Evolutionary conservation across 345 rosid genomes (phyloP).

Genomic region (Linum usitatissimum): DNA sequence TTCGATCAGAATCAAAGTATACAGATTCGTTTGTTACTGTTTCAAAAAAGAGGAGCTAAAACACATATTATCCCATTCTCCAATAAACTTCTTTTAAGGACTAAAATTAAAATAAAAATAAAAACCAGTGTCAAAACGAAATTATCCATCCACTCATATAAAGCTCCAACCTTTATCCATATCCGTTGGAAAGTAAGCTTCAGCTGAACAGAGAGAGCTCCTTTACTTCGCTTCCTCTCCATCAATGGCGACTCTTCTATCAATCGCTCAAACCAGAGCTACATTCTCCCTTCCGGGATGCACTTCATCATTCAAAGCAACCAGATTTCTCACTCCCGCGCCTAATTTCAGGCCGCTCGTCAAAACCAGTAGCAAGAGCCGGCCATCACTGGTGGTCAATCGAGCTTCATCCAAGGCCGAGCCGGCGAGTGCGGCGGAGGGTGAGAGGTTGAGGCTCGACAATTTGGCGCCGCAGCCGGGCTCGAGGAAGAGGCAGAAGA

Average conservation of each 20-base stretch:
- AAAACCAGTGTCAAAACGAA: no score
- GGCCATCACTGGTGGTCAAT: neutral
- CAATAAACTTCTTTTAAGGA: no score
- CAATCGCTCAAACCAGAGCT: neutral
- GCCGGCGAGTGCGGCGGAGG: constrained; percentile 9
- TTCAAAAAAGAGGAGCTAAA: no score
- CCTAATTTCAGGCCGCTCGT: neutral
- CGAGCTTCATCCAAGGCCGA: constrained; percentile 21
- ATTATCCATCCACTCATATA: no score
- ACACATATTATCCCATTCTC: no score
- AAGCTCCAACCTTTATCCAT: neutral
- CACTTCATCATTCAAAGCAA: neutral
- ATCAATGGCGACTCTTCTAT: neutral
- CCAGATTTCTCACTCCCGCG: neutral
- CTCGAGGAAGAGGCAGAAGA: constrained; percentile 74
- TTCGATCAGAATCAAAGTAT: no score
- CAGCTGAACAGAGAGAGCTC: neutral
- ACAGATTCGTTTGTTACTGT: no score
- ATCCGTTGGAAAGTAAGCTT: neutral
- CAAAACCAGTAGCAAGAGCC: neutral
- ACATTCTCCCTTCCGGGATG: neutral
- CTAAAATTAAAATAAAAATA: no score
- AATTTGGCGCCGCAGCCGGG: constrained; percentile 88
- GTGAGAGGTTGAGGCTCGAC: constrained; percentile 52
- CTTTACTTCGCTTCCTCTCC: neutral